Conservation (phyloP, 2,329 filamentous ascomycete genomes). For the Microdochium paspali region DNA sequence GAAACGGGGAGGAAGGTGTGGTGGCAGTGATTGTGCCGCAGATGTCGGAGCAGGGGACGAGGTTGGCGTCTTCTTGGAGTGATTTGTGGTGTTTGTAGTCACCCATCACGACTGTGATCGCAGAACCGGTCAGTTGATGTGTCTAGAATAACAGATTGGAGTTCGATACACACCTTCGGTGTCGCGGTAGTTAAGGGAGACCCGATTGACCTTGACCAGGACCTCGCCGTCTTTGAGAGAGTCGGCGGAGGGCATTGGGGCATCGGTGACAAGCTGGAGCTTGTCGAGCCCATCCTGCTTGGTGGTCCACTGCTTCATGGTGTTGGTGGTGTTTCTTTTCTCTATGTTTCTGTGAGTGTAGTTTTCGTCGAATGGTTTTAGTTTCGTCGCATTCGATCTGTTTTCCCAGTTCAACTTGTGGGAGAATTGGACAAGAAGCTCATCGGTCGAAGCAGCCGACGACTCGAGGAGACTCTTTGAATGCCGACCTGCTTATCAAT, state of each 20-base stretch:
- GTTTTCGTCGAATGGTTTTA: too few species aligned
- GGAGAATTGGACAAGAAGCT: too few species aligned
- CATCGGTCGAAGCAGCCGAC: too few species aligned
- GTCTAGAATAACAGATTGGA: too few species aligned
- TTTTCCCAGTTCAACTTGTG: too few species aligned
- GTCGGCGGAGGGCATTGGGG: not conserved
- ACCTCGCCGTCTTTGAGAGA: slow-evolving; percentile 1
- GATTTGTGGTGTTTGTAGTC: slow-evolving; percentile 57
- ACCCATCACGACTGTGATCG: slow-evolving; percentile 55
- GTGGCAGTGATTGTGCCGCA: slow-evolving; percentile 49
- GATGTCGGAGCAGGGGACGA: slow-evolving; percentile 64
- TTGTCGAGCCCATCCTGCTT: not conserved
- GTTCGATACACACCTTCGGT: not conserved
- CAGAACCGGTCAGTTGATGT: too few species aligned
- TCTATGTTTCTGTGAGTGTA: too few species aligned
- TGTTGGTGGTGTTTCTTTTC: not conserved
- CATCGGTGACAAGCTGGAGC: not conserved
- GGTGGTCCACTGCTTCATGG: not conserved
- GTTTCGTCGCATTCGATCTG: too few species aligned
- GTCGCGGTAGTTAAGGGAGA: slow-evolving; percentile 1
- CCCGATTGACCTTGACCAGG: not conserved
- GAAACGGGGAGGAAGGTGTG: slow-evolving; percentile 33
- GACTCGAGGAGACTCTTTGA: too few species aligned
- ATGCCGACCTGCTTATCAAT: too few species aligned
- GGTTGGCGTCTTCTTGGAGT: slow-evolving; percentile 24